phyloP scores from a whole-genome alignment of 2,329 filamentous ascomycete species.

The Emmonsiellopsis sp. region DNA sequence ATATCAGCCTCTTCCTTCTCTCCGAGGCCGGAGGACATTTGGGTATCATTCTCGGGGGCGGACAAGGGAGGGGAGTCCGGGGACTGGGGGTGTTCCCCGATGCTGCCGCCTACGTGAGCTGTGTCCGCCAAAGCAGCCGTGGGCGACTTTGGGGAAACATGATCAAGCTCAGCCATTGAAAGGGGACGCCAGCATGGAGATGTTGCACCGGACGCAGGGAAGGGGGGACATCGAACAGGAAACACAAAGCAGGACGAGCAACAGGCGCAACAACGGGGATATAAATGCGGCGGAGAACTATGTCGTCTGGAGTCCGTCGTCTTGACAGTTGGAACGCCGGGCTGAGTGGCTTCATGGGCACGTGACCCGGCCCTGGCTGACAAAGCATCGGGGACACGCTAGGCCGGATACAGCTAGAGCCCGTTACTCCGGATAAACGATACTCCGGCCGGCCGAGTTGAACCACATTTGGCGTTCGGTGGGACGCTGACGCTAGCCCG shows the following conservation, averaged over 20 bases:
- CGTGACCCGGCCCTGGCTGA: not conserved
- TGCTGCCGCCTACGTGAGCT: not conserved
- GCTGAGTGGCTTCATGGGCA: not conserved
- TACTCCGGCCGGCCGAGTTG: too few species aligned
- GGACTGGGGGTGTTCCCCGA: not conserved
- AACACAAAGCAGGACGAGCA: not conserved
- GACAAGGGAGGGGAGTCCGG: not conserved
- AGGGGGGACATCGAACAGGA: slow-evolving; percentile 19
- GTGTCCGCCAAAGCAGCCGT: not conserved
- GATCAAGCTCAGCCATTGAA: slow-evolving; percentile 34
- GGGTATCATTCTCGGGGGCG: not conserved
- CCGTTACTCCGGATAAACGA: not conserved
- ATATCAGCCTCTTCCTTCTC: not conserved
- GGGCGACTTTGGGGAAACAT: slow-evolving; percentile 1
- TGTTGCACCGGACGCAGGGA: slow-evolving; percentile 16
- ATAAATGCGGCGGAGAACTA: slow-evolving; percentile 1
- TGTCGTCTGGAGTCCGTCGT: not conserved
- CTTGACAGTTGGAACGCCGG: not conserved
- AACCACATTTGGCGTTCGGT: too few species aligned
- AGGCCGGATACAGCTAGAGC: not conserved
- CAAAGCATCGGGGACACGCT: not conserved
- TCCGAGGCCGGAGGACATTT: too few species aligned
- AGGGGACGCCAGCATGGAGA: slow-evolving; percentile 26
- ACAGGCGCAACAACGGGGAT: slow-evolving; percentile 10
- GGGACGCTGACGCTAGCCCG: too few species aligned